A percentile compares a stretch with the other conserved stretches of the same genome.
These are phyloP conservation scores for Quercus tomentella DNA, from an alignment of 331 rosid genomes.

Conservation along the genomic window DNA sequence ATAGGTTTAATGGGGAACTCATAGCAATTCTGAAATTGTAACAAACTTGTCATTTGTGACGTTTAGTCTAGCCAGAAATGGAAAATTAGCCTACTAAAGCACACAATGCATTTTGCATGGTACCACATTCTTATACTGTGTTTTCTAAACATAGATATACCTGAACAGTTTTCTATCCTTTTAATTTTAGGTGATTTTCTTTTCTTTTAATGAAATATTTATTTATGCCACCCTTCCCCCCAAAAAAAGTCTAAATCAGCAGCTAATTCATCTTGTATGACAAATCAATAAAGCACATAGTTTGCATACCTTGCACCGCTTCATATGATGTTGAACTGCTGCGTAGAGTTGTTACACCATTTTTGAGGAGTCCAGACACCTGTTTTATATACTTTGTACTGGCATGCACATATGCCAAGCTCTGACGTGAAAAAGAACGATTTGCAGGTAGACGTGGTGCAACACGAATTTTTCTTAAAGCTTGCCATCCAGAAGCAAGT, in stretches of 20 bases:
- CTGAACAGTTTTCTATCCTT: neutral
- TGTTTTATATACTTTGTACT: conserved; percentile 86
- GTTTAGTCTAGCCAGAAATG: neutral
- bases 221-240: too few relatives aligned
- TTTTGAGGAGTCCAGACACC: conserved; percentile 87
- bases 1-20: neutral
- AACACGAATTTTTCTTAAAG: conserved; percentile 56
- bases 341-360: conserved; percentile 81
- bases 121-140: neutral
- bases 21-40: neutral
- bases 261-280: neutral
- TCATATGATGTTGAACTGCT: conserved; percentile 83
- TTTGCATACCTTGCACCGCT: conserved; percentile 73
- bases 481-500: conserved; percentile 77
- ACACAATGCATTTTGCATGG: neutral
- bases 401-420: conserved; percentile 93
- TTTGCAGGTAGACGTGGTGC: conserved; percentile 66
- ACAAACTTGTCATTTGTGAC: neutral
- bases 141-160: neutral
- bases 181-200: neutral
- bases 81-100: neutral
- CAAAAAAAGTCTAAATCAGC: neutral
- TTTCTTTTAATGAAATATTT: neutral
- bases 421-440: conserved; percentile 75
- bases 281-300: neutral